Evolutionary conservation across 2,329 filamentous ascomycete species (phyloP).

Genomic region (Fusarium caatingaense): DNA sequence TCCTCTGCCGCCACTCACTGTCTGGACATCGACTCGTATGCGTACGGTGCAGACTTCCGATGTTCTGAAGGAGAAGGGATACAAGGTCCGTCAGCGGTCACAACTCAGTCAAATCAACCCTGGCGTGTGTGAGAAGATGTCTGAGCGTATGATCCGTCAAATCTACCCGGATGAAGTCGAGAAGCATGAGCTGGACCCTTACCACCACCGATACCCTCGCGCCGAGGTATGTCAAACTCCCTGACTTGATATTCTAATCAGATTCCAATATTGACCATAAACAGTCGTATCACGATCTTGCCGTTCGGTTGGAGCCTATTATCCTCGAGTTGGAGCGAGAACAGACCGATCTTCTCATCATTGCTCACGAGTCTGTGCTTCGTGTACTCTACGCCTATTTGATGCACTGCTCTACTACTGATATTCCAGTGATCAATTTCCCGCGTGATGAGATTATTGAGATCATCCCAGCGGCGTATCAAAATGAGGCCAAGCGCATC

Average conservation of each 20-base stretch:
- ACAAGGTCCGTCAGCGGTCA: slow-evolving; percentile 88
- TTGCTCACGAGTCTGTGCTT: slow-evolving; percentile 97
- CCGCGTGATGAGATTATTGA: slow-evolving; percentile 98
- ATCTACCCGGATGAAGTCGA: slow-evolving; percentile 90
- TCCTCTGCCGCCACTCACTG: slow-evolving; percentile 81
- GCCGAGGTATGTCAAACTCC: slow-evolving; percentile 74
- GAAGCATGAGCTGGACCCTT: slow-evolving; percentile 94
- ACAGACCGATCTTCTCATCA: slow-evolving; percentile 97
- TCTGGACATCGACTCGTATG: slow-evolving; percentile 95
- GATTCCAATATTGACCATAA: slow-evolving; percentile 6
- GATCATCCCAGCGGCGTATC: slow-evolving; percentile 97
- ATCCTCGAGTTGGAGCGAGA: slow-evolving; percentile 97
- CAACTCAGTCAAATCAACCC: slow-evolving; percentile 99
- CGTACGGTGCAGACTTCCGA: slow-evolving; percentile 92
- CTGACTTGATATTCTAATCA: not conserved
- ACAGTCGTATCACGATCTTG: slow-evolving; percentile 96
- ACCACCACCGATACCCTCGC: slow-evolving; percentile 94
- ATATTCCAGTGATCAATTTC: slow-evolving; percentile 93
- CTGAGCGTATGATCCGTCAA: slow-evolving; percentile 81
- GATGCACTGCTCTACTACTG: slow-evolving; percentile 96
- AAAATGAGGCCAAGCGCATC: slow-evolving; percentile 93
- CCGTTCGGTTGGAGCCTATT: slow-evolving; percentile 96
- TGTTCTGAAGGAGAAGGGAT: slow-evolving; percentile 81
- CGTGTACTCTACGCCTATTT: slow-evolving; percentile 96
- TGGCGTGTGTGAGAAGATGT: slow-evolving; percentile 93